phyloP scores from a whole-genome alignment of 2,329 filamentous ascomycete species.

The Dactylellina cionopaga region DNA sequence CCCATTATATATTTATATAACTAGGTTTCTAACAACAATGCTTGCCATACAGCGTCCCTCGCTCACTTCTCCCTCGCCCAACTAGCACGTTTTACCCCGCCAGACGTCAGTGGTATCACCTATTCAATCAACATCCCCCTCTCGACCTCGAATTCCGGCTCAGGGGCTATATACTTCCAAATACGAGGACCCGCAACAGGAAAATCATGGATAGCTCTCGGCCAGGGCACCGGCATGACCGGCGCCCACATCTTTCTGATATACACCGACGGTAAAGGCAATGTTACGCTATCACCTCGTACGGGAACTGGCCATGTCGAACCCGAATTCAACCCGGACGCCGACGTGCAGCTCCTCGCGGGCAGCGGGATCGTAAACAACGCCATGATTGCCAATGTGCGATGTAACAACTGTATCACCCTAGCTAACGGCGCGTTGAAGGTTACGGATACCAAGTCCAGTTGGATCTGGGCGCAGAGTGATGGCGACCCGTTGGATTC shows the following conservation, averaged over 20 bases:
- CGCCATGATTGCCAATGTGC: slow-evolving; percentile 51
- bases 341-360: slow-evolving; percentile 25
- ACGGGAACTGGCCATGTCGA: slow-evolving; percentile 30
- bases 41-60: slow-evolving; percentile 33
- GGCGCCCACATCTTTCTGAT: slow-evolving; percentile 63
- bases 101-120: slow-evolving; percentile 8
- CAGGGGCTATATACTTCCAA: slow-evolving; percentile 40
- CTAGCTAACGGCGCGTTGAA: slow-evolving; percentile 63
- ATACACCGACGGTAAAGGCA: slow-evolving; percentile 60
- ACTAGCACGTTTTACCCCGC: slow-evolving; percentile 24
- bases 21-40: too few species aligned
- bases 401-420: slow-evolving; percentile 64
- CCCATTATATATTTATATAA: slow-evolving; percentile 2
- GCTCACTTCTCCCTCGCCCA: slow-evolving; percentile 35
- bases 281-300: slow-evolving; percentile 57
- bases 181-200: slow-evolving; percentile 18
- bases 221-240: slow-evolving; percentile 62
- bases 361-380: slow-evolving; percentile 53
- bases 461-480: slow-evolving; percentile 69
- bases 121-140: slow-evolving; percentile 33
- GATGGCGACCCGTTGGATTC: slow-evolving; percentile 64
- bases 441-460: slow-evolving; percentile 60
- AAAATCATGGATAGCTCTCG: slow-evolving; percentile 62
- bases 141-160: slow-evolving; percentile 29
- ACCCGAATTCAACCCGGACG: slow-evolving; percentile 19